Conservation (phyloP, 2,329 filamentous ascomycete species). For the Cordyceps cicadae region DNA sequence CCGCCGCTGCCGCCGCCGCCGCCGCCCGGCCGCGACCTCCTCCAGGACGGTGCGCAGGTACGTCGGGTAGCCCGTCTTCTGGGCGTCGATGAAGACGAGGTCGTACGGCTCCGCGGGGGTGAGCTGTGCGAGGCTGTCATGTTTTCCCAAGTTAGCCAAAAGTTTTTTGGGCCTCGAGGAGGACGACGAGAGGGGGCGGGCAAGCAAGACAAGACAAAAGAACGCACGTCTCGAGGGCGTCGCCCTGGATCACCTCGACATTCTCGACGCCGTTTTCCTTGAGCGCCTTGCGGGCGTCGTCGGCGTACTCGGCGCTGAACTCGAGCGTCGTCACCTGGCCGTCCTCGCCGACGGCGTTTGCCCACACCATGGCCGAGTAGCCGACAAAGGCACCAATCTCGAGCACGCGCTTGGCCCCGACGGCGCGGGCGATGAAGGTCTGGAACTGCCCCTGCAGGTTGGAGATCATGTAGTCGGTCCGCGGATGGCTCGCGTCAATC, state of each 20-base stretch:
- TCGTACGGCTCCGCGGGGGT: slow-evolving; percentile 38
- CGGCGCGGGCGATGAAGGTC: slow-evolving; percentile 27
- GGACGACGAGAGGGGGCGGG: no score
- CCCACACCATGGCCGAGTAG: slow-evolving; percentile 34
- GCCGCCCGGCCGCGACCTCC: slow-evolving; percentile 29
- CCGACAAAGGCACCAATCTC: slow-evolving; percentile 36
- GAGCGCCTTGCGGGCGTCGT: slow-evolving; percentile 31
- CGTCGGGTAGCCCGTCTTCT: slow-evolving; percentile 42
- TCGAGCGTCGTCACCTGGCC: slow-evolving; percentile 37
- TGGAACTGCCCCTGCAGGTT: slow-evolving; percentile 25
- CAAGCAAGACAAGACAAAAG: no score
- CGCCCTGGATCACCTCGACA: slow-evolving; percentile 37
- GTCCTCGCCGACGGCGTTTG: slow-evolving; percentile 30
- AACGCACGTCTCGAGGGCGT: slow-evolving; percentile 38
- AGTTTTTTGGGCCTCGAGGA: no score
- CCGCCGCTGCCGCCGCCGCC: slow-evolving; percentile 34
- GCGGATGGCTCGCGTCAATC: slow-evolving; percentile 17
- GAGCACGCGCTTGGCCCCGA: slow-evolving; percentile 32
- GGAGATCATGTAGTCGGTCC: slow-evolving; percentile 27
- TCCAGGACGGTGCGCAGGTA: slow-evolving; percentile 40
- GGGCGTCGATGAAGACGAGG: slow-evolving; percentile 46
- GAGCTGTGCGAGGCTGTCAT: slow-evolving; percentile 25
- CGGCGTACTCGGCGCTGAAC: slow-evolving; percentile 35
- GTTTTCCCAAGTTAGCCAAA: neutral
- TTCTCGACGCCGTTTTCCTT: slow-evolving; percentile 33